Evolutionary conservation across 2,329 filamentous ascomycete genomes (phyloP).

Genomic region (Aspergillus amoenus): DNA sequence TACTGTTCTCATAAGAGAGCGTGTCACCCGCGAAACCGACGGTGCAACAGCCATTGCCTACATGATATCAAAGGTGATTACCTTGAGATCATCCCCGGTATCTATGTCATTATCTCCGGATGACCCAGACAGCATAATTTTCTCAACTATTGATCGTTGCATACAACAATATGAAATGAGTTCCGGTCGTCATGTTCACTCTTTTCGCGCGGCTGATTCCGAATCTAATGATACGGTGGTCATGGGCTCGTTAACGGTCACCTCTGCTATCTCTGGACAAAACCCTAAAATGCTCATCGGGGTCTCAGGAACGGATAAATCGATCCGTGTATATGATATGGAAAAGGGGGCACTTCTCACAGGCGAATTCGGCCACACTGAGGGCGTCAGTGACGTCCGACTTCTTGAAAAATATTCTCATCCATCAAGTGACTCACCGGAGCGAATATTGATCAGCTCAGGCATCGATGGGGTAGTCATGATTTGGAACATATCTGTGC

Average conservation of each 20-base stretch:
- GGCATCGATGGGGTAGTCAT: slow-evolving; percentile 80
- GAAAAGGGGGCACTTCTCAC: slow-evolving; percentile 75
- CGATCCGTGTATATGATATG: slow-evolving; percentile 82
- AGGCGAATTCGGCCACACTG: slow-evolving; percentile 92
- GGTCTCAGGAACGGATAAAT: slow-evolving; percentile 95
- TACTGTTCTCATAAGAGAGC: slow-evolving; percentile 78
- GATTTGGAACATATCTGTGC: slow-evolving; percentile 61
- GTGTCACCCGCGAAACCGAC: slow-evolving; percentile 64
- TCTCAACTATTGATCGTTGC: slow-evolving; percentile 63
- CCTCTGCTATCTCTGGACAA: slow-evolving; percentile 53
- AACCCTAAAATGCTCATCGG: slow-evolving; percentile 71
- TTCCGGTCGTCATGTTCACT: slow-evolving; percentile 67
- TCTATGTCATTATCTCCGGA: slow-evolving; percentile 74
- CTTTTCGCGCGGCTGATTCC: slow-evolving; percentile 81
- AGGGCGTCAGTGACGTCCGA: slow-evolving; percentile 83
- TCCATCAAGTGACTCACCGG: slow-evolving; percentile 45
- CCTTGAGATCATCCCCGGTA: slow-evolving; percentile 80
- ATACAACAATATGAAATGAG: slow-evolving; percentile 61
- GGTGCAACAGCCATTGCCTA: slow-evolving; percentile 67
- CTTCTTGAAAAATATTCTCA: slow-evolving; percentile 55
- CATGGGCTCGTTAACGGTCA: slow-evolving; percentile 71
- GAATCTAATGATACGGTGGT: slow-evolving; percentile 79
- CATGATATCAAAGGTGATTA: slow-evolving; percentile 72
- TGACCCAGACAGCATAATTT: slow-evolving; percentile 54
- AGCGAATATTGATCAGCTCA: slow-evolving; percentile 63